These are phyloP conservation scores for Pseudozyma tsukubaensis DNA, from an alignment of 1,284 basidiomycete genomes.

Conservation along the genomic window DNA sequence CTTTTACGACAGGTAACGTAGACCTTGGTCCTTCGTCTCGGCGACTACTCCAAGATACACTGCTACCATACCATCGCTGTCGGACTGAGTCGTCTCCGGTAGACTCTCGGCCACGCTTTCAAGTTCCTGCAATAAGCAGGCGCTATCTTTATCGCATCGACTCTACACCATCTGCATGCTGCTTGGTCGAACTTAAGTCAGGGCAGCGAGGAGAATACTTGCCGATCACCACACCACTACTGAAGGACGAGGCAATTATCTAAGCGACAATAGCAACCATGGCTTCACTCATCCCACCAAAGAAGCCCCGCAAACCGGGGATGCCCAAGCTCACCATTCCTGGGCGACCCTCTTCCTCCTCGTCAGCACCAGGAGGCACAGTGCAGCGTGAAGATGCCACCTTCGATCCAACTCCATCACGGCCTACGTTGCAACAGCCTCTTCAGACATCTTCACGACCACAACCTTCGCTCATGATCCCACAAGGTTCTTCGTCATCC, in stretches of 20 bases:
- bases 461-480: conserved; percentile 41
- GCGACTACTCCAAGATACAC: background rate
- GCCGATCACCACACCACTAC: background rate
- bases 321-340: conserved; percentile 65
- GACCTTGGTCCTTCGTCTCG: background rate
- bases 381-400: conserved; percentile 19
- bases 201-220: conserved; percentile 2
- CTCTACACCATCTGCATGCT: conserved; percentile 3
- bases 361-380: conserved; percentile 31
- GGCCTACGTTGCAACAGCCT: conserved; percentile 17
- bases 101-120: conserved; percentile 3
- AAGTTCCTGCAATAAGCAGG: background rate
- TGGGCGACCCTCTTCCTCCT: conserved; percentile 35
- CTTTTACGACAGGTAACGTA: background rate
- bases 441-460: conserved; percentile 22
- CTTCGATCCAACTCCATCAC: conserved; percentile 7
- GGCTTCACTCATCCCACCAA: conserved; percentile 65
- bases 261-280: conserved; percentile 13
- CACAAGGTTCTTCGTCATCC: conserved; percentile 34
- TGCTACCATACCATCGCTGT: background rate
- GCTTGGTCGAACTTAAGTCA: conserved; percentile 1
- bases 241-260: background rate
- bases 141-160: background rate
- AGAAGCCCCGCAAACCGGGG: conserved; percentile 56
- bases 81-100: conserved; percentile 7